phyloP scores from a whole-genome alignment of 2,329 filamentous ascomycete genomes.

The Neopestalotiopsis rosae region DNA sequence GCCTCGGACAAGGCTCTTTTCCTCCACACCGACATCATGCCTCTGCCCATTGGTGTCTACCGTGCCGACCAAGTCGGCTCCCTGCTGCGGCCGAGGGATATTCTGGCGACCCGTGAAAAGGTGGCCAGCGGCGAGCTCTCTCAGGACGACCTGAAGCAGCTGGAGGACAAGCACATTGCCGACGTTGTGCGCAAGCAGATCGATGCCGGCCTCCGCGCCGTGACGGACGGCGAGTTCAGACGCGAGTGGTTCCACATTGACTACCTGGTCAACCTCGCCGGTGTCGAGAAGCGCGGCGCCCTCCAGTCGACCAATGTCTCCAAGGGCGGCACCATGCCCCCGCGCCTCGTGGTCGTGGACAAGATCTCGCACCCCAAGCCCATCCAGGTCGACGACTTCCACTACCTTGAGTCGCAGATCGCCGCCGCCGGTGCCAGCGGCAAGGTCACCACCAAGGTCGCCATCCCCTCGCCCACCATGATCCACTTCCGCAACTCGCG shows the following conservation, averaged over 20 bases:
- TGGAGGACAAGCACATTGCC: slow-evolving; percentile 56
- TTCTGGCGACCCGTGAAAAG: slow-evolving; percentile 55
- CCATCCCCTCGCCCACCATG: slow-evolving; percentile 65
- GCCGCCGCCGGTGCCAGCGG: slow-evolving; percentile 33
- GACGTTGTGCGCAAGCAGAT: slow-evolving; percentile 55
- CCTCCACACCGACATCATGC: slow-evolving; percentile 33
- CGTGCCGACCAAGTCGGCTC: slow-evolving; percentile 63
- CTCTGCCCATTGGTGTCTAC: slow-evolving; percentile 48
- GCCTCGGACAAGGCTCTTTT: background rate
- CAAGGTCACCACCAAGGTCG: slow-evolving; percentile 55
- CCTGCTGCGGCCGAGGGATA: slow-evolving; percentile 54
- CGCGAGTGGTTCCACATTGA: slow-evolving; percentile 64
- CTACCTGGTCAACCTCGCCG: slow-evolving; percentile 59
- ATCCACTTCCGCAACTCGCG: slow-evolving; percentile 63
- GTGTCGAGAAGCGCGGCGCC: slow-evolving; percentile 56
- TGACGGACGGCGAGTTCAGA: slow-evolving; percentile 63
- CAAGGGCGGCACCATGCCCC: slow-evolving; percentile 57
- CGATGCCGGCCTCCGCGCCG: slow-evolving; percentile 51
- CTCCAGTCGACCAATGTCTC: slow-evolving; percentile 48
- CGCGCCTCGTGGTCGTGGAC: slow-evolving; percentile 57
- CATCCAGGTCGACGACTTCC: slow-evolving; percentile 62
- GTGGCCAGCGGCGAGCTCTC: slow-evolving; percentile 48
- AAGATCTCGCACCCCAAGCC: slow-evolving; percentile 58
- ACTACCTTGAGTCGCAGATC: slow-evolving; percentile 56
- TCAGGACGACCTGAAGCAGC: slow-evolving; percentile 48